Base-by-base conservation (phyloP, 2,329 filamentous ascomycete species). In the Beauveria medogensis region DNA sequence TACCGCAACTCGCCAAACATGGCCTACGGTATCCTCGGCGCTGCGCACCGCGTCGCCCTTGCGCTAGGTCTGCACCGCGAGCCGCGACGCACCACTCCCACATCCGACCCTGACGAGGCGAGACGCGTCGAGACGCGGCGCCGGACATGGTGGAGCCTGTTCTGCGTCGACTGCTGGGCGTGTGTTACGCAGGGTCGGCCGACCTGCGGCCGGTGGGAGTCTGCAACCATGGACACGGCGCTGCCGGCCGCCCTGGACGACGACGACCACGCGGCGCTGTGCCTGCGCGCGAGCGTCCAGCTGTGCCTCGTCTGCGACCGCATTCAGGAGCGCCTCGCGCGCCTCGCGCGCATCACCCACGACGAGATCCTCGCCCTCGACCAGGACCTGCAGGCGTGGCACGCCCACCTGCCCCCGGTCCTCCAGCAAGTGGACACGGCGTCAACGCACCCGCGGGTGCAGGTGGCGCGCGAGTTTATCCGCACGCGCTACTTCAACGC, bases 1-100 rank as follows among this genome's bases (percentile, higher is more conserved):
- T 91, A 91, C 68, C 84, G 89, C 67, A 90, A 90, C 73, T 81
- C 87, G 22, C 88, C 88, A 2, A 91, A 91, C 68, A 87, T 91
- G 77, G 89, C 88, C 18, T 89, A 90, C 69, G 84, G 87, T 26
- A 78, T 91, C 10, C 82, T 89, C 68, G 88, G 88, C 20, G 87
- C 87, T 3, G 85, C 87, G 3, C 78, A 90, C 60, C 80, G 88
- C 59, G 89, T 91, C 82, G 88, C 88, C n/a, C 88, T 85, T 63
- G 85, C 87, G 1, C 77, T 91, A 30, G 88, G 88, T 2, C 74
- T 91, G 18, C 88, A 91, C 70, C 81, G 87, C 56, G 88, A 91
- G 74, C 67, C 69, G 26, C 62, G 18, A 28, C 63, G 18, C 28
- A 56, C 30, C 34, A 63, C n/a, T 9, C 22, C 20, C 43, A 48